Percentiles rank a stretch among this genome's conserved stretches.
Conservation (phyloP, 345 rosid genomes). For the Populus ilicifolia region DNA sequence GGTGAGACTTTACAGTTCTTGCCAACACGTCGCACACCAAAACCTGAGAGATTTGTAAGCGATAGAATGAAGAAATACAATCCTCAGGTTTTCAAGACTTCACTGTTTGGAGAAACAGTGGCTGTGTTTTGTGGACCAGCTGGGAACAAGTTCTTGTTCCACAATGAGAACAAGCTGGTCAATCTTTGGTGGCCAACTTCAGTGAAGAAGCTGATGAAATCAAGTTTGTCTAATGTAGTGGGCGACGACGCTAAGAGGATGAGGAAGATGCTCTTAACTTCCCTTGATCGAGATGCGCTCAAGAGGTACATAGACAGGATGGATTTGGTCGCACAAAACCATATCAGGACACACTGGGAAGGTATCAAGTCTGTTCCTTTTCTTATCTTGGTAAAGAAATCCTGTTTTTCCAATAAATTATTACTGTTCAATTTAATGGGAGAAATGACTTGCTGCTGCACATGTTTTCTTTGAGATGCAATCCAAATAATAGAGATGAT, state of each 20-base stretch:
- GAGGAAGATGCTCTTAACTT: constrained; percentile 9
- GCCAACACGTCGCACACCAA: background rate
- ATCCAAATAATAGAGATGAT: too few relatives aligned
- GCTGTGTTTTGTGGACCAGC: background rate
- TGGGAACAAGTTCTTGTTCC: constrained; percentile 7
- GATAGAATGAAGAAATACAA: constrained; percentile 12
- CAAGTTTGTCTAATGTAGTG: constrained; percentile 9
- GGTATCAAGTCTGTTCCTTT: background rate
- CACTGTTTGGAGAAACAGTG: background rate
- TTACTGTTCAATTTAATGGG: background rate
- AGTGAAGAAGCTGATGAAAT: background rate
- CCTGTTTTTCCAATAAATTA: background rate
- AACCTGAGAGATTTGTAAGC: background rate
- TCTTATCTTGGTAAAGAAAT: background rate
- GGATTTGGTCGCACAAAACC: constrained; percentile 10
- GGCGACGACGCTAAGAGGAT: constrained; percentile 26
- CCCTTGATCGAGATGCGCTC: background rate
- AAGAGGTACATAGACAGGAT: background rate
- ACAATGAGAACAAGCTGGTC: constrained; percentile 13
- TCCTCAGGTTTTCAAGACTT: constrained; percentile 10
- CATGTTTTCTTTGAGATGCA: too few relatives aligned
- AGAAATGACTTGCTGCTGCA: constrained; percentile 5
- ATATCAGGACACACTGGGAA: constrained; percentile 19
- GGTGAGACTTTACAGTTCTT: background rate
- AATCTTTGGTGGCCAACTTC: constrained; percentile 2